Percentiles rank a stretch among this genome's conserved stretches.
Evolutionary conservation across 1,284 basidiomycete species (phyloP).

Genomic region (Athelia psychrophila): DNA sequence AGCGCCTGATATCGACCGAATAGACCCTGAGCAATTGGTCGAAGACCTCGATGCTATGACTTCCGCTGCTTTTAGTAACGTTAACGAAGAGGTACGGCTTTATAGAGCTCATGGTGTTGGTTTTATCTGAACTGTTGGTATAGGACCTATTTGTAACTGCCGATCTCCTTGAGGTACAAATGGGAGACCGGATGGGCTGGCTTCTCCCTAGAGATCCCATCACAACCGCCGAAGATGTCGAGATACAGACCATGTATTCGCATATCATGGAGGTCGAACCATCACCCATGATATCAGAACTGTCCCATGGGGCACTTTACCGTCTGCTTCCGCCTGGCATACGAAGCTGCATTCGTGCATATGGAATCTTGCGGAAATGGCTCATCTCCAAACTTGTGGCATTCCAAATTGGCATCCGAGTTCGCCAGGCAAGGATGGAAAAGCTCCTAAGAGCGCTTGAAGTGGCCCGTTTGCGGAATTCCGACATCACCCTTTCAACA

Average conservation of each 20-base stretch:
- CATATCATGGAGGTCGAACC: conserved; percentile 69
- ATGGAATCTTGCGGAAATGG: conserved; percentile 75
- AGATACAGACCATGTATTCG: conserved; percentile 74
- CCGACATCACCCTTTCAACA: conserved; percentile 33
- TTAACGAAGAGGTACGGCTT: conserved; percentile 65
- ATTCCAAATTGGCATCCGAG: conserved; percentile 55
- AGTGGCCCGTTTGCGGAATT: conserved; percentile 59
- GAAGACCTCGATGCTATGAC: conserved; percentile 74
- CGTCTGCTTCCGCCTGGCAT: conserved; percentile 70
- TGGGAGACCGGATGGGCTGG: conserved; percentile 75
- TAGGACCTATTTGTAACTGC: conserved; percentile 73
- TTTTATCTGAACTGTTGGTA: conserved; percentile 6
- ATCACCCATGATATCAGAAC: conserved; percentile 65
- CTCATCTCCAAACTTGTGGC: conserved; percentile 64
- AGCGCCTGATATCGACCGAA: conserved; percentile 64
- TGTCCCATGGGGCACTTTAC: conserved; percentile 65
- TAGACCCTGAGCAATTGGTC: conserved; percentile 66
- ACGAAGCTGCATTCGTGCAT: conserved; percentile 71
- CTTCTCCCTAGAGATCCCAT: conserved; percentile 55
- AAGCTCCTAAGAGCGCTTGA: conserved; percentile 67
- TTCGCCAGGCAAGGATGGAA: conserved; percentile 71
- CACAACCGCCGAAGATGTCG: conserved; percentile 54
- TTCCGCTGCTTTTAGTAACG: conserved; percentile 65
- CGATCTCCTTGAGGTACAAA: conserved; percentile 77
- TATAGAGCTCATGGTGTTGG: conserved; percentile 1